Percentiles rank a stretch among this genome's conserved stretches.
Evolutionary conservation across 306 rosid species (phyloP).

Genomic region (Gleditsia sinensis): DNA sequence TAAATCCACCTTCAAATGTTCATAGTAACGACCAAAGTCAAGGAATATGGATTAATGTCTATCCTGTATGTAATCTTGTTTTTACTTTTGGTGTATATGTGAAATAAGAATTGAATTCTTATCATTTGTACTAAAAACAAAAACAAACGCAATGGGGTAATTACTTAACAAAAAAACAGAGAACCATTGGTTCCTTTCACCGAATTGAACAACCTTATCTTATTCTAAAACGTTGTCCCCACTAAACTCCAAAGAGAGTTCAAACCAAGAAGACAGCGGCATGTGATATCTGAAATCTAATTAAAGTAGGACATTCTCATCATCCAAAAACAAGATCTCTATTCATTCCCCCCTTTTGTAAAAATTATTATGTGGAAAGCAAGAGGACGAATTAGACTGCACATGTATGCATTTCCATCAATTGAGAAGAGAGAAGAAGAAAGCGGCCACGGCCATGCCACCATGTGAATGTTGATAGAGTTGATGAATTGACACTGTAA

Average conservation of each 20-base stretch:
- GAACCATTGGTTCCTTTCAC: background rate
- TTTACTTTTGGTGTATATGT: too few species aligned
- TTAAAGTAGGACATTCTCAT: background rate
- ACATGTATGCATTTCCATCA: too few species aligned
- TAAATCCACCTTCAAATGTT: too few species aligned
- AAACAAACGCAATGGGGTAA: too few species aligned
- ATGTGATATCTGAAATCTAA: conserved; percentile 40
- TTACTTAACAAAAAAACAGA: too few species aligned
- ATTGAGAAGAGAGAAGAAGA: background rate
- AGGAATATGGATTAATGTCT: too few species aligned
- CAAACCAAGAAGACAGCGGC: conserved; percentile 46
- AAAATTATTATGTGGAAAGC: background rate
- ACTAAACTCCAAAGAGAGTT: conserved; percentile 38
- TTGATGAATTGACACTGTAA: too few species aligned
- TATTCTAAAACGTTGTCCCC: conserved; percentile 16
- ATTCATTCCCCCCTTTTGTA: background rate
- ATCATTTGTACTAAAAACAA: too few species aligned
- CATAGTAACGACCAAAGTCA: too few species aligned
- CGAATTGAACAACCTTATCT: conserved; percentile 18
- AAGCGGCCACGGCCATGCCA: background rate
- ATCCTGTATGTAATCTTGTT: too few species aligned
- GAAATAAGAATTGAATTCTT: too few species aligned
- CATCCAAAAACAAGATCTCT: background rate
- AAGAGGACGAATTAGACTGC: background rate
- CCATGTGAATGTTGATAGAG: background rate